Conservation (phyloP, 257 asterid species). For the Solanum verrucosum region DNA sequence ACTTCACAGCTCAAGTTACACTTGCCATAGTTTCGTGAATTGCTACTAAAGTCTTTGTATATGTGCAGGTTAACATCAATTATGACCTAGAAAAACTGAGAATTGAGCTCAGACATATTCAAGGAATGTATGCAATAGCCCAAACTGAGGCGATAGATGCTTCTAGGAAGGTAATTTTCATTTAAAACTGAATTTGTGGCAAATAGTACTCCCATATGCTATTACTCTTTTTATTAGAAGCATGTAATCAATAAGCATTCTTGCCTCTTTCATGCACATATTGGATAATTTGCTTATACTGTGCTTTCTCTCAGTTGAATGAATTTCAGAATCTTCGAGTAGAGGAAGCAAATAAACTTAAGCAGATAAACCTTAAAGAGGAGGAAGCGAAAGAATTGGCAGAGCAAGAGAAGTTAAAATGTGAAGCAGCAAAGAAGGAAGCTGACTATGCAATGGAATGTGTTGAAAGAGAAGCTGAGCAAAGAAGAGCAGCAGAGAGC, state of each 20-base stretch:
- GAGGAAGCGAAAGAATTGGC: slow-evolving; percentile 72
- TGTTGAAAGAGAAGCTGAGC: slow-evolving; percentile 57
- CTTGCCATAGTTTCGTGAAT: background rate
- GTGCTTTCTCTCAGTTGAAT: slow-evolving; percentile 33
- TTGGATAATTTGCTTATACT: background rate
- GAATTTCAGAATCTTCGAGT: slow-evolving; percentile 51
- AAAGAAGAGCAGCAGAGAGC: slow-evolving; percentile 63
- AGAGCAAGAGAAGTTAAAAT: slow-evolving; percentile 44
- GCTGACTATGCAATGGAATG: slow-evolving; percentile 49
- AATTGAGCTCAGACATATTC: slow-evolving; percentile 63
- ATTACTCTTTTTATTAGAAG: background rate
- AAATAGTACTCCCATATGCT: background rate
- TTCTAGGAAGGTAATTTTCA: slow-evolving; percentile 61
- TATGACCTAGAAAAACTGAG: slow-evolving; percentile 80
- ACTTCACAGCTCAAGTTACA: background rate
- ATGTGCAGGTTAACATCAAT: slow-evolving; percentile 40
- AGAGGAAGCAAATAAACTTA: slow-evolving; percentile 60
- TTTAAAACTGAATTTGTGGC: background rate
- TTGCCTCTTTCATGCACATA: background rate
- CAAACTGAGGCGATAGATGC: slow-evolving; percentile 74
- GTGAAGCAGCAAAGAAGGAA: slow-evolving; percentile 52
- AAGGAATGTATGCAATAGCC: slow-evolving; percentile 79
- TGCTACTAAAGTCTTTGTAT: background rate
- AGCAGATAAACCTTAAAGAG: slow-evolving; percentile 47
- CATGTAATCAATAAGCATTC: background rate